Evolutionary conservation across 768 basidiomycete genomes (phyloP).

Genomic region (Rhodotorula graminis): DNA sequence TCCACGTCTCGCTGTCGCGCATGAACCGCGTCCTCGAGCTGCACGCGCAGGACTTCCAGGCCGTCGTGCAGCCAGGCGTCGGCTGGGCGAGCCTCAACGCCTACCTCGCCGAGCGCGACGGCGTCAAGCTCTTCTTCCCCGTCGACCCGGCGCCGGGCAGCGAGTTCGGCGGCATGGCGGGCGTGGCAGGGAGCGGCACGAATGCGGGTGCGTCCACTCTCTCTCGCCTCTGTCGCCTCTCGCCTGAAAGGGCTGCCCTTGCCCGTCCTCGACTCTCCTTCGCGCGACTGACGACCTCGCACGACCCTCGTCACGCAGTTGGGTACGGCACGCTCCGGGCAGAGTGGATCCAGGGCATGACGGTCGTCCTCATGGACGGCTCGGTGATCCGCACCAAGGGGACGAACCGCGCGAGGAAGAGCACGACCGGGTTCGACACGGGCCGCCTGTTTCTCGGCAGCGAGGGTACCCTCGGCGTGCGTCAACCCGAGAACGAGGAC

Average conservation of each 20-base stretch:
- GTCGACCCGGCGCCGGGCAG: conserved; percentile 34
- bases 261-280: neutral
- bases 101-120: conserved; percentile 7
- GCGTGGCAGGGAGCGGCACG: conserved; percentile 29
- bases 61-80: conserved; percentile 47
- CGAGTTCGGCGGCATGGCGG: conserved; percentile 37
- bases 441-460: conserved; percentile 86
- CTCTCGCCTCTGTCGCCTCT: neutral
- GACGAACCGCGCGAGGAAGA: conserved; percentile 54
- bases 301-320: neutral
- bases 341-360: conserved; percentile 31
- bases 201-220: conserved; percentile 25
- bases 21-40: conserved; percentile 76
- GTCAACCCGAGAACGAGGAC: neutral
- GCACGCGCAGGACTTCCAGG: conserved; percentile 52
- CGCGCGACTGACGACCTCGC: no score
- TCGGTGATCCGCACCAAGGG: conserved; percentile 82
- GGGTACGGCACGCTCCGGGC: conserved; percentile 29
- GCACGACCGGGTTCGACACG: conserved; percentile 77
- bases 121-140: conserved; percentile 27
- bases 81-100: conserved; percentile 44
- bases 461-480: conserved; percentile 49
- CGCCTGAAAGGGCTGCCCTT: neutral
- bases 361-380: conserved; percentile 69
- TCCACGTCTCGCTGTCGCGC: conserved; percentile 69